Evolutionary conservation across 441 rosid species (phyloP).

Genomic region (Cnidoscolus chayamansa): DNA sequence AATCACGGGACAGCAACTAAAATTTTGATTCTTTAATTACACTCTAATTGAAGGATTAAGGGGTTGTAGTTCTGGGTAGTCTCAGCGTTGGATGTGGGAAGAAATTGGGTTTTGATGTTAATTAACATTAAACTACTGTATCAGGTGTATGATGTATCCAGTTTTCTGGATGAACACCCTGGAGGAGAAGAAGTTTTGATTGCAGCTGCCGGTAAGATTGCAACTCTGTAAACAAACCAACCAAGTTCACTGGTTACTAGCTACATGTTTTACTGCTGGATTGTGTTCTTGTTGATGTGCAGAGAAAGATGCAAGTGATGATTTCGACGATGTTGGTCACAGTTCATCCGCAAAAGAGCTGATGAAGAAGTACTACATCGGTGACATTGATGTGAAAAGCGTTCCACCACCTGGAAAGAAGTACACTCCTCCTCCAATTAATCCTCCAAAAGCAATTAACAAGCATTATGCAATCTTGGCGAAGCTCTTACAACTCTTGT

Average conservation of each 20-base stretch:
- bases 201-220: slow-evolving; percentile 11
- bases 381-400: slow-evolving; percentile 12
- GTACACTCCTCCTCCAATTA: neutral
- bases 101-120: neutral
- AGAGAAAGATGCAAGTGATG: slow-evolving; percentile 22
- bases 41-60: too few relatives aligned
- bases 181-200: slow-evolving; percentile 23
- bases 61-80: too few relatives aligned
- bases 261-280: too few relatives aligned
- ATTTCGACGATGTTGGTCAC: slow-evolving; percentile 15
- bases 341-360: slow-evolving; percentile 13
- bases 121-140: neutral
- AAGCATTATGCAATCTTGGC: neutral
- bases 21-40: too few relatives aligned
- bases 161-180: slow-evolving; percentile 20
- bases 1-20: too few relatives aligned
- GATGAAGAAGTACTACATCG: slow-evolving; percentile 14
- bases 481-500: slow-evolving; percentile 13
- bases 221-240: neutral
- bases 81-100: too few relatives aligned
- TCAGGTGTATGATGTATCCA: slow-evolving; percentile 16
- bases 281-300: neutral
- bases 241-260: too few relatives aligned
- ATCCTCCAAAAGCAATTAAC: neutral
- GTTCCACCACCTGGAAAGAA: neutral